phyloP scores from a whole-genome alignment of 2,329 filamentous ascomycete genomes.

The Ascochyta koolunga region DNA sequence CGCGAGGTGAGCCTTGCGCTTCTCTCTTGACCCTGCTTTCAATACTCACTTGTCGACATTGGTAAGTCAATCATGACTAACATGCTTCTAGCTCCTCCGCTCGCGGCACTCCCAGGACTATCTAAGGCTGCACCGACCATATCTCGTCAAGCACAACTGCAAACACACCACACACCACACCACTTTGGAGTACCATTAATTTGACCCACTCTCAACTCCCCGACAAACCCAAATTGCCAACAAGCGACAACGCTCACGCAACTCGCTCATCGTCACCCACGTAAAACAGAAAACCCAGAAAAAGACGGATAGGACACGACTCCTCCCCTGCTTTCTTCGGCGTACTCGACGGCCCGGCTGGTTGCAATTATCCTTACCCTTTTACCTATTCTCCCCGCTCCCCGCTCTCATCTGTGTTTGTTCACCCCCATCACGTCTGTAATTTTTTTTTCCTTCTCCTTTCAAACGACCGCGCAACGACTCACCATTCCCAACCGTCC shows the following conservation, averaged over 20 bases:
- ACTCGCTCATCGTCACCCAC: constrained; percentile 29
- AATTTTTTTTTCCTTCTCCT: constrained; percentile 18
- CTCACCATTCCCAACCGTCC: constrained; percentile 17
- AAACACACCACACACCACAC: constrained; percentile 23
- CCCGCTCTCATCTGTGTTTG: constrained; percentile 30
- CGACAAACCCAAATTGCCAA: constrained; percentile 23
- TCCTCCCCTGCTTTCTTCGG: constrained; percentile 35
- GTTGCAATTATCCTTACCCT: constrained; percentile 29
- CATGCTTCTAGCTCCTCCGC: constrained; percentile 19
- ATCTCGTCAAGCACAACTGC: constrained; percentile 18
- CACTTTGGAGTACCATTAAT: constrained; percentile 22
- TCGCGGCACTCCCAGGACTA: constrained; percentile 37
- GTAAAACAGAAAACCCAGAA: constrained; percentile 38
- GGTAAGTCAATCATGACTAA: constrained; percentile 23
- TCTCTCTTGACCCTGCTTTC: constrained; percentile 8
- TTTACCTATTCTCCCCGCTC: constrained; percentile 18
- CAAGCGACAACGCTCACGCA: constrained; percentile 24
- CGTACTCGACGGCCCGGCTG: constrained; percentile 30
- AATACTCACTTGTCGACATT: neutral
- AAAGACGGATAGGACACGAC: constrained; percentile 42
- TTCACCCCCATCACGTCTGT: constrained; percentile 33
- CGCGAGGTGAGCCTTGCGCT: constrained; percentile 61
- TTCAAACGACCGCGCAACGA: constrained; percentile 15
- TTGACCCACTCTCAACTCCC: constrained; percentile 22
- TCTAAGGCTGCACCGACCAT: constrained; percentile 28